These are phyloP conservation scores for Rhodamnia argentea DNA, from an alignment of 345 rosid genomes.

Conservation along the genomic window DNA sequence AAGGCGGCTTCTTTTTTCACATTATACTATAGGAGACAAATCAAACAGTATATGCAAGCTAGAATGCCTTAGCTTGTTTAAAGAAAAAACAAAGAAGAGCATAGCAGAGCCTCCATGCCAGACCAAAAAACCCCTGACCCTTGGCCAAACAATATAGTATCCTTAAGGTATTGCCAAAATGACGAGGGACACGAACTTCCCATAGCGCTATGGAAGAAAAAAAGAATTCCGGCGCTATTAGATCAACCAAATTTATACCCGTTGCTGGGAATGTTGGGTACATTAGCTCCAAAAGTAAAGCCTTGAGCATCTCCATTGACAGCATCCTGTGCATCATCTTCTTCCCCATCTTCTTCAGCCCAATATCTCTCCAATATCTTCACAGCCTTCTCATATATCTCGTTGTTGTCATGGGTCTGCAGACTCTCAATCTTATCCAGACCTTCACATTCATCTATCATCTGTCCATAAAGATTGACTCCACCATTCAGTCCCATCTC, in stretches of 20 bases:
- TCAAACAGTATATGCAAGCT: background rate
- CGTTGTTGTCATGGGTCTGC: slow-evolving; percentile 74
- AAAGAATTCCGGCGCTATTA: background rate
- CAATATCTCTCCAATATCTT: slow-evolving; percentile 75
- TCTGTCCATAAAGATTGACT: slow-evolving; percentile 48
- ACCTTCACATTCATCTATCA: slow-evolving; percentile 72
- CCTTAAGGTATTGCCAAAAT: background rate
- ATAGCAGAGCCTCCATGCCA: slow-evolving; percentile 24
- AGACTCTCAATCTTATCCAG: slow-evolving; percentile 71
- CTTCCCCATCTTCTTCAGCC: slow-evolving; percentile 69
- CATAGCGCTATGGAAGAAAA: background rate
- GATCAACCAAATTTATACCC: slow-evolving; percentile 68
- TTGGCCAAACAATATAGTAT: slow-evolving; percentile 2
- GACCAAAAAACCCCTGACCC: slow-evolving; percentile 34
- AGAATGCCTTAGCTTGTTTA: background rate
- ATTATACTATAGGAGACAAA: background rate
- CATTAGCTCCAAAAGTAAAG: slow-evolving; percentile 47
- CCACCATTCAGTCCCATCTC: slow-evolving; percentile 48
- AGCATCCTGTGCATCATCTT: slow-evolving; percentile 26
- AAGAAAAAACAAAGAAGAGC: background rate
- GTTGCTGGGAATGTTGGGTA: slow-evolving; percentile 40
- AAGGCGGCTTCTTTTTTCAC: background rate
- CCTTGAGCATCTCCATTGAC: slow-evolving; percentile 25
- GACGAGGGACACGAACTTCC: background rate
- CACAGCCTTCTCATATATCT: slow-evolving; percentile 76